Percentiles rank a stretch among this genome's conserved stretches.
Evolutionary conservation across 2,329 filamentous ascomycete species (phyloP).

Genomic region (Zasmidium citrigriseum): DNA sequence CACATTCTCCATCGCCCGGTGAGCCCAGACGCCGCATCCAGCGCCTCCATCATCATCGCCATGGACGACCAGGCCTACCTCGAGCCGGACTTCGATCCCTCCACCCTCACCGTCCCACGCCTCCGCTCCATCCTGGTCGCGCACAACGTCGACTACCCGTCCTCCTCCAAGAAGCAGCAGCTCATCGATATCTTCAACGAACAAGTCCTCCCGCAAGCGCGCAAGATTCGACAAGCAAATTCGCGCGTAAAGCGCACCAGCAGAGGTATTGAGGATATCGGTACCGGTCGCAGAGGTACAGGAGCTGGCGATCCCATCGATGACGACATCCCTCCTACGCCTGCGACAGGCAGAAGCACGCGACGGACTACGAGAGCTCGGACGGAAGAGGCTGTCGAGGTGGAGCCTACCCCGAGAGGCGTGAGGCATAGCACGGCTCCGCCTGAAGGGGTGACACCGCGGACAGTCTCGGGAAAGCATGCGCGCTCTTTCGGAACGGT

Average conservation of each 20-base stretch:
- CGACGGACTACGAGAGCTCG: conserved; percentile 33
- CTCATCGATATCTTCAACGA: conserved; percentile 82
- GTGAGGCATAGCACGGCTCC: conserved; percentile 36
- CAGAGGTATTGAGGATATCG: conserved; percentile 73
- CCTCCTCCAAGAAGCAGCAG: conserved; percentile 87
- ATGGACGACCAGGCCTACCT: conserved; percentile 76
- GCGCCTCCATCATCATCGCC: neutral
- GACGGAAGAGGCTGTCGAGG: conserved; percentile 42
- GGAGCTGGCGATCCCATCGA: conserved; percentile 55
- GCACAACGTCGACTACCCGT: conserved; percentile 82
- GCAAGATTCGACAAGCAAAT: conserved; percentile 72
- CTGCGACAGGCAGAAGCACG: conserved; percentile 29
- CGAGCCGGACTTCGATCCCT: conserved; percentile 81
- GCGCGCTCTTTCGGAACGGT: conserved; percentile 39
- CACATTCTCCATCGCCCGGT: neutral
- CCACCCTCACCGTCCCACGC: conserved; percentile 79
- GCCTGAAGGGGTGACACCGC: conserved; percentile 32
- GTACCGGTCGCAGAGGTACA: conserved; percentile 60
- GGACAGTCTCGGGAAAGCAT: conserved; percentile 45
- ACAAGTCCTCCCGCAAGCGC: conserved; percentile 75
- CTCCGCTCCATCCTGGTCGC: conserved; percentile 88
- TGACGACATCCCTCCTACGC: conserved; percentile 47
- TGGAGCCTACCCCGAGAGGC: conserved; percentile 30
- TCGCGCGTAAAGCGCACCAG: conserved; percentile 82
- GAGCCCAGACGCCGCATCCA: neutral